Conservation (phyloP, 106 monocot species). For the Platanthera zijinensis region DNA sequence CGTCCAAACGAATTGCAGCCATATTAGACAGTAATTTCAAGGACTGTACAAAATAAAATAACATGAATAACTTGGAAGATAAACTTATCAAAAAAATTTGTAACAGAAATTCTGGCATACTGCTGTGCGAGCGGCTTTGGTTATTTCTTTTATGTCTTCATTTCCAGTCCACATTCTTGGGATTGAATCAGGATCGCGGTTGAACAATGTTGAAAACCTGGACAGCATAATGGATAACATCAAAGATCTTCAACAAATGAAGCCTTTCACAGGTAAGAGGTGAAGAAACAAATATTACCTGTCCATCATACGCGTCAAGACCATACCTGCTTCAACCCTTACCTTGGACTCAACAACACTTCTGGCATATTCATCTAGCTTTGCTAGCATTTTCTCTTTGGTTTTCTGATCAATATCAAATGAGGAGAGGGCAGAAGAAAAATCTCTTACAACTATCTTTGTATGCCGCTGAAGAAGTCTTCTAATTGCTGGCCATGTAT, state of each 20-base stretch:
- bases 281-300: slow-evolving; percentile 32
- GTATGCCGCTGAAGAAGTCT: slow-evolving; percentile 78
- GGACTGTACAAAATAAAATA: slow-evolving; percentile 45
- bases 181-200: slow-evolving; percentile 82
- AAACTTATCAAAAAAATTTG: background rate
- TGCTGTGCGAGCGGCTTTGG: slow-evolving; percentile 76
- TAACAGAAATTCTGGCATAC: slow-evolving; percentile 17
- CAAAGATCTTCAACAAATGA: background rate
- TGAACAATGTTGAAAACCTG: slow-evolving; percentile 87
- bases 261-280: background rate
- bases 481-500: slow-evolving; percentile 75
- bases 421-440: slow-evolving; percentile 47
- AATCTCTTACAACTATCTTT: slow-evolving; percentile 35
- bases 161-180: slow-evolving; percentile 92
- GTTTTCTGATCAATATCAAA: slow-evolving; percentile 71
- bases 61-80: background rate
- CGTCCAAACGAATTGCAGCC: slow-evolving; percentile 78
- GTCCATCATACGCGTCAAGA: slow-evolving; percentile 93
- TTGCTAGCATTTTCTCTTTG: slow-evolving; percentile 51
- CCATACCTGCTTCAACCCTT: slow-evolving; percentile 74
- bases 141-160: slow-evolving; percentile 88
- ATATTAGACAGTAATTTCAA: slow-evolving; percentile 83
- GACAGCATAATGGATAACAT: slow-evolving; percentile 1
- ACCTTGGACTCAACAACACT: slow-evolving; percentile 85
- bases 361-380: slow-evolving; percentile 56